phyloP scores from a whole-genome alignment of 768 basidiomycete genomes.

The Trametes cinnabarina region DNA sequence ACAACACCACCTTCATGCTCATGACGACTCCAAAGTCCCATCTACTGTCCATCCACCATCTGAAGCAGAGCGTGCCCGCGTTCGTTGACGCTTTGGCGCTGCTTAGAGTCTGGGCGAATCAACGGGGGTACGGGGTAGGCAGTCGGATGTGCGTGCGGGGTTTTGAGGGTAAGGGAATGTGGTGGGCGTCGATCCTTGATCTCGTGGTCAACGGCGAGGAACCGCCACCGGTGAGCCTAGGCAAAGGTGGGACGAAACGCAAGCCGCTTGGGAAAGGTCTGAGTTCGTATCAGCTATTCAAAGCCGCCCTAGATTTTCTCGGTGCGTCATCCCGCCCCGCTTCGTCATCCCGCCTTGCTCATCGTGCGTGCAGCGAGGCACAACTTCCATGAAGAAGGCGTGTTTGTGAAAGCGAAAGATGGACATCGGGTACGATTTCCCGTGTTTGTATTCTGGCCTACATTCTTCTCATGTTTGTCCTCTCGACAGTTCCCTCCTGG shows the following conservation, averaged over 20 bases:
- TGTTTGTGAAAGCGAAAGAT: constrained; percentile 56
- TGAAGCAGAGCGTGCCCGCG: constrained; percentile 50
- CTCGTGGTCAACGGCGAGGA: constrained; percentile 71
- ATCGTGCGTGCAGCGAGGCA: constrained; percentile 53
- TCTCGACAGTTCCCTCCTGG: constrained; percentile 52
- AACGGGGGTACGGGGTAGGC: constrained; percentile 73
- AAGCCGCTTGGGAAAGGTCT: constrained; percentile 74
- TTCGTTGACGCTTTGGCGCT: constrained; percentile 76
- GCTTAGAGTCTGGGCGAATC: constrained; percentile 87
- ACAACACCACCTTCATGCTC: constrained; percentile 73
- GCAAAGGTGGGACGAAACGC: constrained; percentile 32
- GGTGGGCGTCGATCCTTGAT: constrained; percentile 66
- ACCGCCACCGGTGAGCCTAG: constrained; percentile 28
- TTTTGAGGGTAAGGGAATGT: constrained; percentile 64
- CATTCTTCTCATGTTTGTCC: too few species aligned
- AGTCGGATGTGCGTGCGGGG: constrained; percentile 58
- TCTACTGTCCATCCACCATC: constrained; percentile 42
- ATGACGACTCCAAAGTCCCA: constrained; percentile 46
- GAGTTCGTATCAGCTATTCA: constrained; percentile 88
- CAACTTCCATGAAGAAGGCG: constrained; percentile 54
- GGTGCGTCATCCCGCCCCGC: constrained; percentile 44
- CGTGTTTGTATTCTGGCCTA: not conserved
- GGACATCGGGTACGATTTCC: constrained; percentile 50
- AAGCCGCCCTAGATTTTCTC: constrained; percentile 80
- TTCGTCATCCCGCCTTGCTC: not conserved